These are phyloP conservation scores for Sporothrix dimorphospora DNA, from an alignment of 2,329 filamentous ascomycete genomes.

Conservation along the genomic window DNA sequence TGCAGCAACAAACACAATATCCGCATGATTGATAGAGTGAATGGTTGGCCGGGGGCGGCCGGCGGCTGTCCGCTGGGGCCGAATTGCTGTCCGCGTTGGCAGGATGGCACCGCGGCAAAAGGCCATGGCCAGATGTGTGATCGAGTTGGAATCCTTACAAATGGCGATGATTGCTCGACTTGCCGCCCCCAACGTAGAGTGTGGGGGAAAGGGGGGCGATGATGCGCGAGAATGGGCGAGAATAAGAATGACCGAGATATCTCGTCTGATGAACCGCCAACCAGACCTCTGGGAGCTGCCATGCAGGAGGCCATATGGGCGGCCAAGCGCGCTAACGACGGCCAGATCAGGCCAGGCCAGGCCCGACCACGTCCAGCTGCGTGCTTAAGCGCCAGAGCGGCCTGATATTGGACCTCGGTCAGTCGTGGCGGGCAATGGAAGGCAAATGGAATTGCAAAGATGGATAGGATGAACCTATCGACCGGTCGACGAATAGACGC, in stretches of 20 bases:
- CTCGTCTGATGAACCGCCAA: slow-evolving; percentile 5
- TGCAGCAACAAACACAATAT: background rate
- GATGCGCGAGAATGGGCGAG: no score
- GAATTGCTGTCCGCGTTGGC: background rate
- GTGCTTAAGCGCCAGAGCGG: slow-evolving; percentile 12
- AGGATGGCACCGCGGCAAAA: background rate
- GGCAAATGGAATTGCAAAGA: background rate
- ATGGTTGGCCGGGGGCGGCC: background rate
- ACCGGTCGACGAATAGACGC: background rate
- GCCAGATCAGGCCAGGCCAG: background rate
- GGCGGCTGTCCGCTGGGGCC: background rate
- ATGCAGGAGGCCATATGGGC: background rate
- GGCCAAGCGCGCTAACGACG: background rate
- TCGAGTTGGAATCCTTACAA: background rate
- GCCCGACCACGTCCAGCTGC: background rate
- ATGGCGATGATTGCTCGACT: background rate
- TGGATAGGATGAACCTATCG: background rate
- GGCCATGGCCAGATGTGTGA: background rate
- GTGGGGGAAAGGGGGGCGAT: no score
- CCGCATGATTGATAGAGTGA: background rate
- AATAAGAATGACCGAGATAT: background rate
- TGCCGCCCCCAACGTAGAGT: slow-evolving; percentile 12
- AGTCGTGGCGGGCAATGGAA: background rate
- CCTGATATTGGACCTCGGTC: background rate
- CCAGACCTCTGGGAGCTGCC: slow-evolving; percentile 3